Evolutionary conservation across 1,284 basidiomycete genomes (phyloP), one percentile per base, ranked within the genome.

Genomic region (Leucoagaricus sp.): DNA sequence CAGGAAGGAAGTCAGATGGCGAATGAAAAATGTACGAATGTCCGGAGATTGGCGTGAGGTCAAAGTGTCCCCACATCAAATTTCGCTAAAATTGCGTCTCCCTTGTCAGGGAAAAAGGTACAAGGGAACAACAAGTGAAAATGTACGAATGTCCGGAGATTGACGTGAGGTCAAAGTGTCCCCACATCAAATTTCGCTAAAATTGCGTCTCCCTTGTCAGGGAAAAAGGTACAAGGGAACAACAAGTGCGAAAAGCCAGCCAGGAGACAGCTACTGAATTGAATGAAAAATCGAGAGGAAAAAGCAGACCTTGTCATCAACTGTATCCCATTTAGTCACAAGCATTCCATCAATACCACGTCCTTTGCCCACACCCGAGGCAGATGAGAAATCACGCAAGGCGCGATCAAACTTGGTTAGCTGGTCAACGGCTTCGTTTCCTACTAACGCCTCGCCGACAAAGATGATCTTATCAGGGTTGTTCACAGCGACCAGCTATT

Each of bases 261-360:
- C 38, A 19, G 17, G 41, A 25, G 31, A 5, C 36, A 13, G 36
- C 17, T n/a, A n/a, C 8, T 44, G 41, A 44, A 44, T 25, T 23
- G 31, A 33, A 33, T 7, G 42, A 23, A 45, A 6, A 45, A n/a
- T n/a, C 4, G 36, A 38, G 36, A n/a, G 36, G 40, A 26, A 50
- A 21, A 25, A 38, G 44, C 36, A 36, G 50, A 87, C 91, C 82
- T 94, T 94, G 72, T 94, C 93, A 65, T 94, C 93, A 10, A 98
- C 96, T 0, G 95, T 98, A 70, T 98, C 95, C 87, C 96, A 97
- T 73, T 98, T 98, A 33, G 96, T 98, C 58, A 98, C 85, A 41
- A 98, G 77, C 88, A 97, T 98, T 23, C 95, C 95, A 68, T 98
- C 96, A 60, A 98, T 96, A 1, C 96, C 96, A 41, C 94, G 84